Base-by-base conservation (phyloP, 2,329 filamentous ascomycete genomes). In the Dactylellina cionopaga region DNA sequence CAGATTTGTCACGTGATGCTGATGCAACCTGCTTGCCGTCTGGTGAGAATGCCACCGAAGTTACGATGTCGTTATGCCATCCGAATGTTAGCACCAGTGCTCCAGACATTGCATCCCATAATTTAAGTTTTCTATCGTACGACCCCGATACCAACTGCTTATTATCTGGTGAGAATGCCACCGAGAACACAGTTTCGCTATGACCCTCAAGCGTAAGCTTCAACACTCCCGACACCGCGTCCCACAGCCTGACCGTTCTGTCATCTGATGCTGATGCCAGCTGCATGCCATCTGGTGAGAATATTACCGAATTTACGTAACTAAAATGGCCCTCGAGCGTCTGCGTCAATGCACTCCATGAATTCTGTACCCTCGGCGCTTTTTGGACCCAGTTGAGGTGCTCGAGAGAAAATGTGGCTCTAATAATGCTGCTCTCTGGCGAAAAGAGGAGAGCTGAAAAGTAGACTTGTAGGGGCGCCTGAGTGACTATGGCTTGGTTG, bases 241-340 rank as follows among this genome's bases (percentile, higher is more conserved):
- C 33, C 47, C 44, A 52, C 10, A 63, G 13, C 7, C n/a, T 29
- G n/a, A 55, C n/a, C 13, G 29, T 44, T 4, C 15, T 4, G n/a
- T 56, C 49, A 5, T 2, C 4, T 31, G 39, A 58, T 39, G 29
- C 51, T 13, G 62, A 56, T n/a, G 29, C 62, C n/a, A 98, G 97
- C 66, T 93, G 92, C 59, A 92, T 90, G 35, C 94, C 95, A 77
- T 97, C 96, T 43, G 92, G 89, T 29, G 94, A 66, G 41, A 60
- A 60, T n/a, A 17, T 6, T 13, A 63, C n/a, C 31, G 5, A 17
- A 6, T 27, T 11, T 3, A 9, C 33, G 11, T 19, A 29, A 22
- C 11, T 7, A n/a, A 13, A 15, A 25, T 33, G 3, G 24, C 22
- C 13, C 29, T 62, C 44, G 1, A 62, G 19, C 13, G 29, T 62